Evolutionary conservation across 306 rosid species (phyloP).

Genomic region (Pterocarpus santalinus): DNA sequence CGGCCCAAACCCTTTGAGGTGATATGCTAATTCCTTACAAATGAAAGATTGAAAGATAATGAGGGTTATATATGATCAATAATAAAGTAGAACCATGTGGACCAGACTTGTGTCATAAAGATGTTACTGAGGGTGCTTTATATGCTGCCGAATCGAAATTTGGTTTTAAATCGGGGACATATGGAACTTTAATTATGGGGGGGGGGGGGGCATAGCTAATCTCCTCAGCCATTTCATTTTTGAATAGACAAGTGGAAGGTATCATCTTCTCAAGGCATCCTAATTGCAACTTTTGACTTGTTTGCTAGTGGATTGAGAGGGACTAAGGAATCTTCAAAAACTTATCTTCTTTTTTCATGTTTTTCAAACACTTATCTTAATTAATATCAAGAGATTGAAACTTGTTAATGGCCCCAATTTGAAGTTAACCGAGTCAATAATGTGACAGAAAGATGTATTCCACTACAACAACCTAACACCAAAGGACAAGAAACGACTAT

Average conservation of each 20-base stretch:
- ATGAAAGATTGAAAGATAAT: constrained; percentile 1
- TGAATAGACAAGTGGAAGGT: constrained; percentile 55
- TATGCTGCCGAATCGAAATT: constrained; percentile 50
- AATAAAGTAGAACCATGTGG: constrained; percentile 42
- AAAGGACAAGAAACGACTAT: background rate
- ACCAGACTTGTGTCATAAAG: constrained; percentile 5
- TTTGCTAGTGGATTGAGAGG: constrained; percentile 53
- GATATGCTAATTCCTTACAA: background rate
- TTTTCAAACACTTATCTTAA: too few relatives aligned
- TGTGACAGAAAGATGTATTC: constrained; percentile 37
- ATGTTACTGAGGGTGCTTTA: constrained; percentile 34
- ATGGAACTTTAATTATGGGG: constrained; percentile 49
- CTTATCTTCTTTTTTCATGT: too few relatives aligned
- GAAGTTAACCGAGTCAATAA: constrained; percentile 53
- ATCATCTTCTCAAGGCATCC: constrained; percentile 59
- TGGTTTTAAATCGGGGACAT: constrained; percentile 51
- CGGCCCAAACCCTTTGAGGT: background rate
- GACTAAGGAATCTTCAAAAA: background rate
- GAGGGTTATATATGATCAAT: background rate
- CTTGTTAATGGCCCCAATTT: constrained; percentile 49
- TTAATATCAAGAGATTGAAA: constrained; percentile 39
- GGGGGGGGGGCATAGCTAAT: constrained; percentile 4
- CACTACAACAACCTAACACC: constrained; percentile 24
- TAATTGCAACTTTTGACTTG: constrained; percentile 74
- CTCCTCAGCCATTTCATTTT: constrained; percentile 1